A percentile compares a stretch with the other conserved stretches of the same genome.
Evolutionary conservation across 1,284 basidiomycete species (phyloP).

Genomic region (Sporisorium graminicola): DNA sequence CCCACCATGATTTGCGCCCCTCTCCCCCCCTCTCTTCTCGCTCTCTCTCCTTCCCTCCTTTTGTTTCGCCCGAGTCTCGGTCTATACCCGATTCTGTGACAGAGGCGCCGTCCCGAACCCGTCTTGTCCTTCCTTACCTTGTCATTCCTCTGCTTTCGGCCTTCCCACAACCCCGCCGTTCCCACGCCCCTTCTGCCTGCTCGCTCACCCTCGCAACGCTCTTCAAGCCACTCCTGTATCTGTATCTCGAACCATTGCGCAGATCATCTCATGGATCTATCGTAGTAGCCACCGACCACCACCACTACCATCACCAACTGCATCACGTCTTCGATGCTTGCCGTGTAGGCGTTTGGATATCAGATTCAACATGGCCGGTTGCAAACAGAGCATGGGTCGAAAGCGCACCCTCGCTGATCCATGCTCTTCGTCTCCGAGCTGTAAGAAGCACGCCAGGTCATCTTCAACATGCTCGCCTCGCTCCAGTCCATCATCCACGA

Average conservation of each 20-base stretch:
- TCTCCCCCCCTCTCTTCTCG: background rate
- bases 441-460: slow-evolving; percentile 7
- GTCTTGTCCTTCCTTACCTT: background rate
- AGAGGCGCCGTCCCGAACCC: background rate
- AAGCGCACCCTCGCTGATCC: slow-evolving; percentile 19
- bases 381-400: slow-evolving; percentile 11
- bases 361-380: slow-evolving; percentile 6
- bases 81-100: background rate
- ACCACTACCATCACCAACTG: background rate
- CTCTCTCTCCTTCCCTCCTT: background rate
- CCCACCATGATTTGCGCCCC: background rate
- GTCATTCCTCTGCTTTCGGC: background rate
- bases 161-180: too few species aligned
- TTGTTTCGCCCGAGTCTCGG: too few species aligned
- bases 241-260: background rate
- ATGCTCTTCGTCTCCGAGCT: slow-evolving; percentile 14
- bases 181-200: background rate
- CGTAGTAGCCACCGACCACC: too few species aligned
- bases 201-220: background rate
- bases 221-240: background rate
- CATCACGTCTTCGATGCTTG: slow-evolving; percentile 12
- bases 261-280: background rate
- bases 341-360: background rate
- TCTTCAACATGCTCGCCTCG: slow-evolving; percentile 3
- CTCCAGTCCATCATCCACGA: background rate